Base-by-base conservation (phyloP, 352 stramenopile genomes). In the Pythium insidiosum region DNA sequence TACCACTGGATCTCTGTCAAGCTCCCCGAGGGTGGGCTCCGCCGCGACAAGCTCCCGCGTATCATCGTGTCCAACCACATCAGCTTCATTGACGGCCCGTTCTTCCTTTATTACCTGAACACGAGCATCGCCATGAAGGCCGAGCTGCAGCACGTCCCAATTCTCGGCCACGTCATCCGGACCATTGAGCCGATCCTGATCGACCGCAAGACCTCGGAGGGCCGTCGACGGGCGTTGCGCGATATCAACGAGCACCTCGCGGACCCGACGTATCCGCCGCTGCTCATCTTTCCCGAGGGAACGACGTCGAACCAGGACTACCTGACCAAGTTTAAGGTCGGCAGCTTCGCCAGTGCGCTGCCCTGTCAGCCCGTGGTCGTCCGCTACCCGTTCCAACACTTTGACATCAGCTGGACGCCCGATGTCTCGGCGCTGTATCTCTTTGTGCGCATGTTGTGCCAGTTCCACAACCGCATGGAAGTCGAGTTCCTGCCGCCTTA, bases 261-360 rank as follows among this genome's bases (percentile, higher is more conserved):
- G 4, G 53, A 73, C 35, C 34, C 65, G 0, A 52, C 34, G 6
- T 65, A 69, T 42, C 75, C 75, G 9, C 73, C 73, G 31, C 60
- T 88, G 45, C 63, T 88, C 7, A 72, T 88, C 11, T 88, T 88
- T 34, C 75, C 75, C 0, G 70, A 83, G 30, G 75, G 75, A 28
- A 88, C 73, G n/a, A 88, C 75, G 7, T 83, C 69, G 19, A 85
- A 78, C 59, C 73, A 86, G 43, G 36, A 63, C 28, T 78, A 68
- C 36, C 47, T 88, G 10, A 85, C 68, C 36, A 81, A 83, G 56
- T 88, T 88, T 52, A 88, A 88, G 31, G 61, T 82, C 16, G 75
- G 75, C 2, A 79, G 73, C 5, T 88, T 88, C 38, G 61, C 73
- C n/a, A 66, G 66, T 3, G 75, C 70, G 3, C 44, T 70, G 11